These are phyloP conservation scores for Zoysia japonica DNA, from an alignment of 176 grass and related monocot genomes.

Conservation along the genomic window DNA sequence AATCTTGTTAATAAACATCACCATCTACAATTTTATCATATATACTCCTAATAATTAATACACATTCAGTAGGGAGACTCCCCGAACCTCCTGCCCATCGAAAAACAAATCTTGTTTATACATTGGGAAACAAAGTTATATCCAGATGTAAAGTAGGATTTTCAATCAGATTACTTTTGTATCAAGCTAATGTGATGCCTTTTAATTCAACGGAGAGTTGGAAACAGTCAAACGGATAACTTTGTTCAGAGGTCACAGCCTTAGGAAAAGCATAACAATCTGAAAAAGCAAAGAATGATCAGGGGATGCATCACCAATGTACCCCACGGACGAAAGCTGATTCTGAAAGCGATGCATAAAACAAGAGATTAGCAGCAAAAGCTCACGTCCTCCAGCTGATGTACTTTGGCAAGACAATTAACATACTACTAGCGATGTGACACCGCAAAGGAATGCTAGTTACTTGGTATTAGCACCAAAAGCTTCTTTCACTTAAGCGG, in stretches of 20 bases:
- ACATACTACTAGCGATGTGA: background rate
- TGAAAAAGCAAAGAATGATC: constrained; percentile 73
- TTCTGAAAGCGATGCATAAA: constrained; percentile 20
- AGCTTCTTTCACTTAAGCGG: constrained; percentile 38
- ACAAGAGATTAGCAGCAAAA: constrained; percentile 34
- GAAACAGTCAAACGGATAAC: constrained; percentile 62
- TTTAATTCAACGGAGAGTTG: constrained; percentile 33
- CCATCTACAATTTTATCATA: too few species aligned
- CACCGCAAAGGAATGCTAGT: background rate
- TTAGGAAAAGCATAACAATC: constrained; percentile 66
- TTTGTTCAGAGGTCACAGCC: constrained; percentile 73
- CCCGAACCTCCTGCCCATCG: too few species aligned
- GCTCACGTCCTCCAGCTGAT: constrained; percentile 24
- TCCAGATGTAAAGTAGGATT: constrained; percentile 28
- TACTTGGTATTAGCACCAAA: constrained; percentile 34
- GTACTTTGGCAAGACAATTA: constrained; percentile 46
- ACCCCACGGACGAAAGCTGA: constrained; percentile 29
- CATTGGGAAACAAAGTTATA: constrained; percentile 26
- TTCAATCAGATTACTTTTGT: constrained; percentile 32
- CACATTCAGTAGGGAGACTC: too few species aligned
- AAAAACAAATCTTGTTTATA: background rate
- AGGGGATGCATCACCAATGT: constrained; percentile 39
- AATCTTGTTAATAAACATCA: too few species aligned
- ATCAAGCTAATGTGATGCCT: constrained; percentile 23
- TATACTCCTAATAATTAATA: too few species aligned